Base-by-base conservation (phyloP, 2,329 filamentous ascomycete genomes). In the Aspergillus sp. region DNA sequence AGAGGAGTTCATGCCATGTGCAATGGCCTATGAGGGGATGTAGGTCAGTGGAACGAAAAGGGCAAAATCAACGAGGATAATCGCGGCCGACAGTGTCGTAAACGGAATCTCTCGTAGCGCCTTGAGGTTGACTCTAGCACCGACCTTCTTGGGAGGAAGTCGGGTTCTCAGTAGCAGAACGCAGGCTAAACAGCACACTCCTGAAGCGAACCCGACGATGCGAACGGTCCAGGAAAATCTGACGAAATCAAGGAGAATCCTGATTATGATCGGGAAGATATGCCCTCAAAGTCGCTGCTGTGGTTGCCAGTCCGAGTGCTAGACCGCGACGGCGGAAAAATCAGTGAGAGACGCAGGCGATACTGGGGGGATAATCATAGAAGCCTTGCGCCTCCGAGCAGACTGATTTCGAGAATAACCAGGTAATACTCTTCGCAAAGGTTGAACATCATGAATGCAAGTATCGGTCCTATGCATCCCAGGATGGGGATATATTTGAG, bases 31-130 rank as follows among this genome's bases (percentile, higher is more conserved):
- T 6, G 60, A 62, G 4, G 62, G 53, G 20, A 70, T 51, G 46
- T 69, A 70, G 12, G 63, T 62, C 30, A 61, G 52, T 1, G 66
- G 67, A 13, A 69, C 61, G 35, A 68, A 66, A 5, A 66, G 59
- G 0, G 60, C 65, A 45, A 65, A 62, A 45, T 68, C 64, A 12
- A 64, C 58, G 5, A 68, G 54, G 43, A 65, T 66, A 4, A 68
- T 49, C 0, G 62, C 63, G 3, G 56, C 23, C 0, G 59, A 65
- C 0, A 62, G 65, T 1, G 49, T 45, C 0, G 58, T 59, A 22
- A 57, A 63, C 7, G 49, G 50, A 13, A 47, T 15, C 30, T 66
- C 61, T 3, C 15, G 42, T 1, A 66, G 46, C 2, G 59, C 53
- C 3, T 35, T 51, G 17, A 64, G 52, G 27, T 62, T 57, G 12